These are phyloP conservation scores for Pascua sp. DNA, from an alignment of 1,284 basidiomycete species.

Conservation along the genomic window DNA sequence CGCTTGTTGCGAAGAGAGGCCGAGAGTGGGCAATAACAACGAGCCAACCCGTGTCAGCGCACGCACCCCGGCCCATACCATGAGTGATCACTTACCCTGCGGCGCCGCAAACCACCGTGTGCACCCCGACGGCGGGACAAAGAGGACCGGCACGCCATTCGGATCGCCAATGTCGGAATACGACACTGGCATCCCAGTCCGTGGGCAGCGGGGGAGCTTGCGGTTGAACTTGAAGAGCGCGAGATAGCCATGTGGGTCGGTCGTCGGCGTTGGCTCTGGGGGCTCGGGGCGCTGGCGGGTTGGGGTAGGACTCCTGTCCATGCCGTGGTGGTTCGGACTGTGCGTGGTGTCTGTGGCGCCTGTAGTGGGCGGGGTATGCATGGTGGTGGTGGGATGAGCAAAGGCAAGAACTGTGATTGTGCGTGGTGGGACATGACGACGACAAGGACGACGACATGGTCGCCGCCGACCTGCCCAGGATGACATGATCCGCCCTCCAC, in stretches of 20 bases:
- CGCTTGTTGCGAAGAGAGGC: neutral
- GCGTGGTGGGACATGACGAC: too few species aligned
- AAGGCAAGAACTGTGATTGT: too few species aligned
- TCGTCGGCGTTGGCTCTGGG: conserved; percentile 21
- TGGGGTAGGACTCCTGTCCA: neutral
- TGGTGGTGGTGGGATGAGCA: too few species aligned
- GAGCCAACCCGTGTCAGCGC: neutral
- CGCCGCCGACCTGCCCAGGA: too few species aligned
- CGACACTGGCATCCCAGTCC: conserved; percentile 35
- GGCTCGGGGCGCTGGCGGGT: neutral
- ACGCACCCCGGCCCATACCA: neutral
- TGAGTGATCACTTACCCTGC: conserved; percentile 31
- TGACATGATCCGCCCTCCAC: too few species aligned
- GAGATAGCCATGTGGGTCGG: conserved; percentile 37
- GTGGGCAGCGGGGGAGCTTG: conserved; percentile 31
- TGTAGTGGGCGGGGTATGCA: too few species aligned
- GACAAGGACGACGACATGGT: too few species aligned
- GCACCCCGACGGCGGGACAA: conserved; percentile 40
- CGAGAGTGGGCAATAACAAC: neutral
- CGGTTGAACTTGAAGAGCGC: conserved; percentile 33
- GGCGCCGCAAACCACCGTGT: conserved; percentile 43
- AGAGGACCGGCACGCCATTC: conserved; percentile 36
- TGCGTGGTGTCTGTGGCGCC: too few species aligned
- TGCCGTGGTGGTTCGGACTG: neutral
- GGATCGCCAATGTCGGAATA: conserved; percentile 43